phyloP scores from a whole-genome alignment of 1,139 yeast genomes.

The Suhomyces bribrorum region DNA sequence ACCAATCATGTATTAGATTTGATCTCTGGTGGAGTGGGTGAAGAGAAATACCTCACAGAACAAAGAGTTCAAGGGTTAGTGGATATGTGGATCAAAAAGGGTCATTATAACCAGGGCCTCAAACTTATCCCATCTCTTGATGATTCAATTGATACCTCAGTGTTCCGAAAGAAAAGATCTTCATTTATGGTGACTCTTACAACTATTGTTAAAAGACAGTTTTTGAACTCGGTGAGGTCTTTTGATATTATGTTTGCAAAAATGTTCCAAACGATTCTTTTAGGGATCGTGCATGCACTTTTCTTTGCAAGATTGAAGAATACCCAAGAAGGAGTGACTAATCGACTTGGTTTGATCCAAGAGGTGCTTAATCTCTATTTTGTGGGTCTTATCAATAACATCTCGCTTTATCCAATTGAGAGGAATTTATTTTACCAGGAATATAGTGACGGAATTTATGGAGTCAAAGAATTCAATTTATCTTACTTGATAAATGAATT shows the following conservation, averaged over 20 bases:
- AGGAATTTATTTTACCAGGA: constrained; percentile 78
- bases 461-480: constrained; percentile 62
- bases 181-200: constrained; percentile 26
- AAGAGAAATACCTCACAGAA: constrained; percentile 30
- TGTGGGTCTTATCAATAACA: constrained; percentile 76
- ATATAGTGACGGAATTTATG: constrained; percentile 71
- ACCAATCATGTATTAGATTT: constrained; percentile 77
- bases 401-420: constrained; percentile 74
- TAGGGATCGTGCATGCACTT: constrained; percentile 66
- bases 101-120: not conserved
- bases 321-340: constrained; percentile 56
- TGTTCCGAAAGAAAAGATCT: constrained; percentile 8
- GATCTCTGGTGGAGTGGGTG: constrained; percentile 51
- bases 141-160: constrained; percentile 7
- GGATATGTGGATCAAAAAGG: constrained; percentile 34
- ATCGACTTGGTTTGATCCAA: constrained; percentile 75
- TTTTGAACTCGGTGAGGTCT: constrained; percentile 56
- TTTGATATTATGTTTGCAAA: constrained; percentile 66
- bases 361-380: constrained; percentile 72
- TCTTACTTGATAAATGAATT: constrained; percentile 68
- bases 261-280: constrained; percentile 62
- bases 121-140: constrained; percentile 1
- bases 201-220: constrained; percentile 36
- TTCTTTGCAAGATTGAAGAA: constrained; percentile 71
- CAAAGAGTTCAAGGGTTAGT: constrained; percentile 39